Evolutionary conservation across 2,329 filamentous ascomycete genomes (phyloP).

Genomic region (Laburnicola sp.): DNA sequence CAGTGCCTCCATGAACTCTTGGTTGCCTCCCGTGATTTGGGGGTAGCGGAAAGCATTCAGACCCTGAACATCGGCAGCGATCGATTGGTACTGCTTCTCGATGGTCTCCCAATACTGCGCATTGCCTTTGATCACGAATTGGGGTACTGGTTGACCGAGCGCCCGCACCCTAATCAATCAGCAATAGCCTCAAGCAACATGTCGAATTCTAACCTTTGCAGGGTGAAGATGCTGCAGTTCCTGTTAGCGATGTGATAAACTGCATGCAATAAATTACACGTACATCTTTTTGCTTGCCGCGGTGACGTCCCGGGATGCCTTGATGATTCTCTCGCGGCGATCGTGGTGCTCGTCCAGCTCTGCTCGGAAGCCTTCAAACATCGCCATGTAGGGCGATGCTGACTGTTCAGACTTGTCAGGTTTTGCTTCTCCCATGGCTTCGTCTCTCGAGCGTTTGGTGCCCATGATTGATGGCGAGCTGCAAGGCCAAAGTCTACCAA

Average conservation of each 20-base stretch:
- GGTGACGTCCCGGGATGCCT: slow-evolving; percentile 89
- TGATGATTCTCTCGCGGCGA: slow-evolving; percentile 84
- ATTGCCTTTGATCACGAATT: slow-evolving; percentile 70
- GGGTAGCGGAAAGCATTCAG: slow-evolving; percentile 84
- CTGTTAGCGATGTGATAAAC: slow-evolving; percentile 16
- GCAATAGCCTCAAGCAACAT: slow-evolving; percentile 8
- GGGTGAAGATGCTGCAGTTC: slow-evolving; percentile 69
- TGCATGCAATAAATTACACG: slow-evolving; percentile 27
- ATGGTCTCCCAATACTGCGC: slow-evolving; percentile 72
- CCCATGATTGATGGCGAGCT: slow-evolving; percentile 26
- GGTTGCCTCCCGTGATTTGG: slow-evolving; percentile 76
- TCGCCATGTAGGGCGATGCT: slow-evolving; percentile 57
- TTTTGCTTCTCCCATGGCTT: slow-evolving; percentile 36
- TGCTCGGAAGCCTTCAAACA: slow-evolving; percentile 84
- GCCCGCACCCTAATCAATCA: slow-evolving; percentile 61
- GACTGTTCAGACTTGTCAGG: slow-evolving; percentile 32
- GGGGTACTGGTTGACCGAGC: slow-evolving; percentile 63
- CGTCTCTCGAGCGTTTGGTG: slow-evolving; percentile 42
- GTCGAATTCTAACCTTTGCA: slow-evolving; percentile 67
- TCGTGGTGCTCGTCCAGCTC: slow-evolving; percentile 96
- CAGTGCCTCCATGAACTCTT: slow-evolving; percentile 92
- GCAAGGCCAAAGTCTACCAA: slow-evolving; percentile 16
- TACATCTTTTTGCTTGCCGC: slow-evolving; percentile 97
- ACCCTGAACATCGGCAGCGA: slow-evolving; percentile 73
- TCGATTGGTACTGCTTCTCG: slow-evolving; percentile 64